These are phyloP conservation scores for Talaromyces proteolyticus DNA, from an alignment of 495 filamentous ascomycete species.

Conservation along the genomic window DNA sequence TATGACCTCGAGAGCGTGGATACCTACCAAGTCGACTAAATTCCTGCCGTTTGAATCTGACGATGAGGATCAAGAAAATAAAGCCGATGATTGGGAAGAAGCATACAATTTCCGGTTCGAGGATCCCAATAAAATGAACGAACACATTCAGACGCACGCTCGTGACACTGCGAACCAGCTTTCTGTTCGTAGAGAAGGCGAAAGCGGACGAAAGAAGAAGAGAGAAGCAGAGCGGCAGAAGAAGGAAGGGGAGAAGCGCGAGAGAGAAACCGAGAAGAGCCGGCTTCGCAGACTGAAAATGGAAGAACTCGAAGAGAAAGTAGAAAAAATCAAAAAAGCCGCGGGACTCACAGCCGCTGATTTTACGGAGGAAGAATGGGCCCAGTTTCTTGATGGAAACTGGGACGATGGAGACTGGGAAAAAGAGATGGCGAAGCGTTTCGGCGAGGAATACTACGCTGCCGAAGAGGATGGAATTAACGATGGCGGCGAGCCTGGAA, in stretches of 20 bases:
- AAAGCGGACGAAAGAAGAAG: conserved; percentile 65
- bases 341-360: conserved; percentile 66
- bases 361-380: conserved; percentile 70
- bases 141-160: conserved; percentile 77
- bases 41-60: conserved; percentile 85
- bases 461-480: conserved; percentile 40
- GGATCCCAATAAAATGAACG: conserved; percentile 77
- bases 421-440: conserved; percentile 75
- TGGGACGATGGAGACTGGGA: conserved; percentile 89
- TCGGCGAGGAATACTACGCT: conserved; percentile 86
- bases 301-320: conserved; percentile 77
- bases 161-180: conserved; percentile 74
- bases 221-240: conserved; percentile 70
- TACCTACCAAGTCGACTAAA: conserved; percentile 50
- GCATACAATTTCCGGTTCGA: conserved; percentile 98
- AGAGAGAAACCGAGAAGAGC: conserved; percentile 74
- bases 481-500: conserved; percentile 33
- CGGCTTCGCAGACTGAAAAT: conserved; percentile 80
- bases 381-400: conserved; percentile 71
- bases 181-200: conserved; percentile 78
- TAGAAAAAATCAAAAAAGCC: conserved; percentile 77
- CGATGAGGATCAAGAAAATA: conserved; percentile 75
- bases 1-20: conserved; percentile 83
- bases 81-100: conserved; percentile 80
- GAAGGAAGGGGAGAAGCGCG: conserved; percentile 70